Percentiles rank a stretch among this genome's conserved stretches.
Evolutionary conservation across 345 rosid genomes (phyloP).

Genomic region (Arabidopsis arenosa): DNA sequence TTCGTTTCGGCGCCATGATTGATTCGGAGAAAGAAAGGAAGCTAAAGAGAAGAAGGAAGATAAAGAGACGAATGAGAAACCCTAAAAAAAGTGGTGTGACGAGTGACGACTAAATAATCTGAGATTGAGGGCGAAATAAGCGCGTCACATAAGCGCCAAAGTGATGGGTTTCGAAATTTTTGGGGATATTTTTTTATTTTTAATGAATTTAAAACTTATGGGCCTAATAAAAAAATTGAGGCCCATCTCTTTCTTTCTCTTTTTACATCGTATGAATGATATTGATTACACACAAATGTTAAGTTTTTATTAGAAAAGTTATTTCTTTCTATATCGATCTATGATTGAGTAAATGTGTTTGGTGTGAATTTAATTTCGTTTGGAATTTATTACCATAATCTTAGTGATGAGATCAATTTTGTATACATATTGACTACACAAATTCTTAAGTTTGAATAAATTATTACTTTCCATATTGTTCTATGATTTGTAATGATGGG

Average conservation of each 20-base stretch:
- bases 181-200: neutral
- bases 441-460: no score
- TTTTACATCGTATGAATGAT: neutral
- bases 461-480: no score
- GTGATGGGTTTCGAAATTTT: neutral
- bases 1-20: conserved; percentile 28
- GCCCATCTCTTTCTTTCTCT: neutral
- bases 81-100: neutral
- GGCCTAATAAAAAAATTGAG: neutral
- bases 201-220: neutral
- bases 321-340: neutral
- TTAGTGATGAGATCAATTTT: no score
- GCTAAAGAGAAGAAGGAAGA: neutral
- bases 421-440: no score
- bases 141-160: conserved; percentile 12
- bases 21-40: neutral
- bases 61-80: neutral
- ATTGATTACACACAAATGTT: no score
- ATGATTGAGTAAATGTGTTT: neutral
- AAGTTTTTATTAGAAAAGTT: no score
- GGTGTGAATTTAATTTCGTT: no score
- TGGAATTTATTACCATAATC: no score
- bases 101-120: neutral
- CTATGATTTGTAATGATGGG: no score
- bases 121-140: neutral